Evolutionary conservation across 1,284 basidiomycete genomes (phyloP), one percentile per base, ranked within the genome.

Genomic region (Takashimella tepidaria): DNA sequence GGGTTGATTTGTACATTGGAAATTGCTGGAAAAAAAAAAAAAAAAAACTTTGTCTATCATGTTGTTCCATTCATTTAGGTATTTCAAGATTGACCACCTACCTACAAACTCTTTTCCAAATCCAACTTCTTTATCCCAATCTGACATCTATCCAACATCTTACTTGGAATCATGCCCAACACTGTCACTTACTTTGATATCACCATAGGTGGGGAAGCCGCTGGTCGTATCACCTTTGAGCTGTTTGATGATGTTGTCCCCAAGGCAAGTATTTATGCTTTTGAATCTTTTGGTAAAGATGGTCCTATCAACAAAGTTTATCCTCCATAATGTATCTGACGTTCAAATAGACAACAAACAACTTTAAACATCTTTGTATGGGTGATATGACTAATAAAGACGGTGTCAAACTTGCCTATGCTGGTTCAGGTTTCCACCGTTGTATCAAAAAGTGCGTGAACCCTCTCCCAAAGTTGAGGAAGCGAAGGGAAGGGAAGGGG

Each of bases 341-440:
- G 20, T n/a, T 8, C 37, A 22, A n/a, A 8, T 50, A 69, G 67
- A 96, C 92, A 0, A 79, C 88, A 0, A 81, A 78, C 55, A 97
- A 98, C 79, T 98, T 97, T 79, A 86, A 92, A 52, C 88, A 92
- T 67, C 84, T 97, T 22, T 88, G 87, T 61, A 88, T 88, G 0
- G 87, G 88, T 21, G 77, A 86, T 73, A 75, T 87, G 64, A 71
- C 75, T 22, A 75, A 70, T 42, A 59, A 60, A 23, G 83, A 84
- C 27, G 74, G 73, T 27, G 60, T 60, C 25, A 68, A 68, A 58
- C 66, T 76, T 19, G 63, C 69, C 0, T 77, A 72, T 69, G 59
- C 73, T 52, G 83, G 83, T 6, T 86, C 84, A 4, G 56, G 61
- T 6, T 92, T 97, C 79, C 92, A 96, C 74, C 84, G 92, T 61